Conservation (phyloP, 1,284 basidiomycete species). For the Phellopilus nigrolimitatus region DNA sequence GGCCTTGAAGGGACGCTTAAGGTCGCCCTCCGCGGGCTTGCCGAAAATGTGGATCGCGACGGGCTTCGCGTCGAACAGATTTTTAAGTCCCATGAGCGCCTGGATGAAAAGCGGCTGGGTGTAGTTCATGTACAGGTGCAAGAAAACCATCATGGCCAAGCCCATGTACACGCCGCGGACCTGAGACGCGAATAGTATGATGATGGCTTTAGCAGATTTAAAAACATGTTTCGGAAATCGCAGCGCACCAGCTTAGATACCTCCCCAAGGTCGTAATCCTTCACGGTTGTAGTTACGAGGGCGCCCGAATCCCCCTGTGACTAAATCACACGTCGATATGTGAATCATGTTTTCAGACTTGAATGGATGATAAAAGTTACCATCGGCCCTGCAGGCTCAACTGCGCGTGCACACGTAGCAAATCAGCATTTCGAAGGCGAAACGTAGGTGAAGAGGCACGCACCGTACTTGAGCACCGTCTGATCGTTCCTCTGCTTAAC, state of each 20-base stretch:
- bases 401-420: conserved; percentile 31
- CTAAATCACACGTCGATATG: conserved; percentile 41
- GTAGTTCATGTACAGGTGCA: conserved; percentile 86
- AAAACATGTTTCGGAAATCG: neutral
- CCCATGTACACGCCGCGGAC: conserved; percentile 74
- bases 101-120: conserved; percentile 93
- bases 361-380: conserved; percentile 32
- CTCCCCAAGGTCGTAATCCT: conserved; percentile 90
- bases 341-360: neutral
- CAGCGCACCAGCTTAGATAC: conserved; percentile 76
- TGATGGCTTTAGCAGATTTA: neutral
- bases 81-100: conserved; percentile 85
- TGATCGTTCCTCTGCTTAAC: conserved; percentile 94
- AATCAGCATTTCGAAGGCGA: conserved; percentile 8
- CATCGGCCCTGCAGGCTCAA: conserved; percentile 59
- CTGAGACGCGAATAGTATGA: conserved; percentile 37
- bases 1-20: conserved; percentile 90
- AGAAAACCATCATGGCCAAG: conserved; percentile 83
- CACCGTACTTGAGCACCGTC: conserved; percentile 91
- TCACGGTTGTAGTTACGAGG: conserved; percentile 87
- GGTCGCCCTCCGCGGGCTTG: conserved; percentile 76
- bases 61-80: conserved; percentile 79
- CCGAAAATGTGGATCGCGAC: conserved; percentile 77
- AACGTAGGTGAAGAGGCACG: conserved; percentile 25
- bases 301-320: conserved; percentile 55